Evolutionary conservation across 352 stramenopile species (phyloP), one percentile per base, ranked within the genome.

Genomic region (Hyaloperonospora brassicae): DNA sequence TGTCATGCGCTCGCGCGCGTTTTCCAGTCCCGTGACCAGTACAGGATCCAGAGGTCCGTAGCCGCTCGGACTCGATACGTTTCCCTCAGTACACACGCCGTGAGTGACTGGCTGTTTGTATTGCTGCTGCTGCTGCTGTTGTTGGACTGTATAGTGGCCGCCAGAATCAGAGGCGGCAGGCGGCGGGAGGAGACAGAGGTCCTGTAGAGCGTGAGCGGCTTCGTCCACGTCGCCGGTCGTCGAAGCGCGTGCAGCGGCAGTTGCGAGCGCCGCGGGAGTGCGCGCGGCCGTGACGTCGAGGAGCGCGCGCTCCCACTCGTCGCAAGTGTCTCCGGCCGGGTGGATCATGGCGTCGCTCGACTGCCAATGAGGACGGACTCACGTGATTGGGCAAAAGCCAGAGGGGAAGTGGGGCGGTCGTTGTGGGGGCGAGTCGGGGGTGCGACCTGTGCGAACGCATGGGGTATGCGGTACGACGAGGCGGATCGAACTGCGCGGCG

Each of bases 21-120:
- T 94, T 51, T 94, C 84, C 1, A 94, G 64, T 5, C 76, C 77
- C 11, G 79, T 76, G 12, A 94, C 67, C 8, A 94, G 68, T 42
- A 92, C 84, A 0, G 84, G 77, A 50, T 94, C 84, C 47, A 94
- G 49, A 7, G 74, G 80, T 14, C 73, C 77, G 42, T 74, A 17
- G 17, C 17, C 17, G 17, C 17, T 34, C 27, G 4, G 4, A 8
- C 27, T 34, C 8, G 27, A 34, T 34, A 8, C 17, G 17, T 17
- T 17, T 17, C 8, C 27, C 4, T 34, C 27, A 9, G 27, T 34
- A 8, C 4, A 4, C 4, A 34, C 8, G 8, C 8, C 8, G 8
- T 4, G 27, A 68, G 1, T 73, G 77, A 25, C 64, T 87, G 43
- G 79, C 79, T 7, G 76, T 84, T 5, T 49, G 31, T 57, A 62